These are phyloP conservation scores for Starmerella tilneyi DNA, from an alignment of 805 yeast species.

Conservation along the genomic window DNA sequence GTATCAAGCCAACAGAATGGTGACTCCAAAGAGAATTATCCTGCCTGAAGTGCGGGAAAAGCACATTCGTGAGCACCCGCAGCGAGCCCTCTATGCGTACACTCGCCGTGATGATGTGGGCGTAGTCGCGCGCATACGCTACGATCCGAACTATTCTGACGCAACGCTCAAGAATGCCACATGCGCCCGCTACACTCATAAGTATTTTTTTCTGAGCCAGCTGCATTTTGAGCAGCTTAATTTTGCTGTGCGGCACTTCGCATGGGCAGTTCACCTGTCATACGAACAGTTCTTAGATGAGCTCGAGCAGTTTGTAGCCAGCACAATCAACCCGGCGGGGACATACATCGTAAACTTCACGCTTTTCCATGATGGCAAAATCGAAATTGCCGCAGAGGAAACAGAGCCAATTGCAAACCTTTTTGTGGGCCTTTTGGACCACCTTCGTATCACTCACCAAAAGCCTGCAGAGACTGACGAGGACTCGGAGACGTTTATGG, in stretches of 20 bases:
- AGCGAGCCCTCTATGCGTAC: neutral
- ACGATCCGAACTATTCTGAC: neutral
- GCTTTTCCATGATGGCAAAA: neutral
- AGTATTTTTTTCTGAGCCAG: neutral
- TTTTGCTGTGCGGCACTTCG: neutral
- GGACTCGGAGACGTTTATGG: neutral
- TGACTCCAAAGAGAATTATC: neutral
- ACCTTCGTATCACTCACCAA: neutral
- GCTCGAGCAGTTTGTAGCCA: neutral
- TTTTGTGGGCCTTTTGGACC: neutral
- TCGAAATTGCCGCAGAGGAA: neutral
- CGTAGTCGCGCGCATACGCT: neutral
- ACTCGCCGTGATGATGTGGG: neutral
- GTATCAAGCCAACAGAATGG: neutral
- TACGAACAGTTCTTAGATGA: neutral
- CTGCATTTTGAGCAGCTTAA: conserved; percentile 1
- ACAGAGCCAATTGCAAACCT: neutral
- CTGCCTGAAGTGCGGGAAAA: neutral
- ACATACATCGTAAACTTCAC: neutral
- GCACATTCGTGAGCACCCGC: neutral
- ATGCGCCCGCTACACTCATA: neutral
- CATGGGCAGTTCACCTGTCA: neutral
- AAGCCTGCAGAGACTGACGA: neutral
- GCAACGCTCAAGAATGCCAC: neutral
- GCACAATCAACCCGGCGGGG: neutral